phyloP scores from a whole-genome alignment of 2,329 filamentous ascomycete genomes.

The Stromatinia cepivora region DNA sequence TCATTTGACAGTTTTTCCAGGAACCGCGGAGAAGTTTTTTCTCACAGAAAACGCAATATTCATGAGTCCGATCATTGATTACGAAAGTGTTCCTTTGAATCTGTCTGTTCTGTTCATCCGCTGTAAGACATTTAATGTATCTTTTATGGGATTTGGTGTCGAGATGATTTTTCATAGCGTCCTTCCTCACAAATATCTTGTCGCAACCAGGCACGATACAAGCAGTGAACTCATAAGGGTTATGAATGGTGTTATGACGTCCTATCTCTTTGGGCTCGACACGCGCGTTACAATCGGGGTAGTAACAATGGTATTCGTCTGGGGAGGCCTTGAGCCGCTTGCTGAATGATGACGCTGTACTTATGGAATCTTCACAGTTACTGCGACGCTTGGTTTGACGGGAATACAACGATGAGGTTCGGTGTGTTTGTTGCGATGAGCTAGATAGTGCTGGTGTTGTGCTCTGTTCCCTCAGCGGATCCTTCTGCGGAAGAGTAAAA shows the following conservation, averaged over 20 bases:
- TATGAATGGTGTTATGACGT: background rate
- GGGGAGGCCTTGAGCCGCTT: background rate
- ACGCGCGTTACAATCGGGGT: background rate
- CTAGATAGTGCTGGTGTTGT: background rate
- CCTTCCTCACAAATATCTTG: background rate
- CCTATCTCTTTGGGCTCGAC: background rate
- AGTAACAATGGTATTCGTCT: background rate
- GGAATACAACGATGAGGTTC: background rate
- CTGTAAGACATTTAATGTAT: background rate
- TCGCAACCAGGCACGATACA: background rate
- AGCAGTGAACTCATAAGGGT: background rate
- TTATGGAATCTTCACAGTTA: background rate
- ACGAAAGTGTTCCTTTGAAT: background rate
- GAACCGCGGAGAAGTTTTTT: background rate
- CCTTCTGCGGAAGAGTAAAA: background rate
- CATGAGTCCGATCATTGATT: background rate
- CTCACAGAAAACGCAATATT: background rate
- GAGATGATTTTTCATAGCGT: background rate
- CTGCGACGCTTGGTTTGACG: background rate
- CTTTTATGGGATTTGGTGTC: background rate
- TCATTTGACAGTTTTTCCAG: background rate
- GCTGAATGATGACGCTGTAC: background rate
- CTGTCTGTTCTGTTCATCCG: background rate
- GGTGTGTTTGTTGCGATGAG: background rate
- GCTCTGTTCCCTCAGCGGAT: background rate